phyloP scores from a whole-genome alignment of 768 basidiomycete genomes.

The Candolleomyces aberdarensis region DNA sequence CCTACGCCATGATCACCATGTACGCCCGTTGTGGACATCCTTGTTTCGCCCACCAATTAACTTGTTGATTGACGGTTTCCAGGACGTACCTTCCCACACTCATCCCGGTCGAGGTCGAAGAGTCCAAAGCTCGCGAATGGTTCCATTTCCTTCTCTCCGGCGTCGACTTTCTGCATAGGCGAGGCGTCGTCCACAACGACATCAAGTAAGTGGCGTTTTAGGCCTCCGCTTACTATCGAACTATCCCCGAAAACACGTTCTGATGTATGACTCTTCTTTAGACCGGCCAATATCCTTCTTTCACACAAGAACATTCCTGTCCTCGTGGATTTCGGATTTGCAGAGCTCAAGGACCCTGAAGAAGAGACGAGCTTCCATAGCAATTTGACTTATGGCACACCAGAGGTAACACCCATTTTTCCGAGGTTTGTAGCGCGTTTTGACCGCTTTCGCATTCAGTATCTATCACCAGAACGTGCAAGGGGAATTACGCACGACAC shows the following conservation, averaged over 20 bases:
- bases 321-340: slow-evolving; percentile 95
- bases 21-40: slow-evolving; percentile 38
- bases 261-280: slow-evolving; percentile 22
- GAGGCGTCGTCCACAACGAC: slow-evolving; percentile 88
- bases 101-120: slow-evolving; percentile 85
- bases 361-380: slow-evolving; percentile 72
- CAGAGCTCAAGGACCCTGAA: slow-evolving; percentile 73
- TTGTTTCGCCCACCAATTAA: slow-evolving; percentile 13
- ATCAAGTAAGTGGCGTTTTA: slow-evolving; percentile 67
- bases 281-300: slow-evolving; percentile 91
- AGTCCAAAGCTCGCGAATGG: slow-evolving; percentile 75
- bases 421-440: neutral
- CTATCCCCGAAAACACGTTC: neutral
- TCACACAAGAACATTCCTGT: slow-evolving; percentile 77
- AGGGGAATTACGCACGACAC: slow-evolving; percentile 89
- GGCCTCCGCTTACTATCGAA: neutral
- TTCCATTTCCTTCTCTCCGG: slow-evolving; percentile 80
- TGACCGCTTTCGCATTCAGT: slow-evolving; percentile 42
- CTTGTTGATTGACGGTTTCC: slow-evolving; percentile 4
- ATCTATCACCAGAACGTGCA: slow-evolving; percentile 90
- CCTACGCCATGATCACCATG: slow-evolving; percentile 91
- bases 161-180: slow-evolving; percentile 78
- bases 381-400: slow-evolving; percentile 86
- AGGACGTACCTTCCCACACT: slow-evolving; percentile 88
- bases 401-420: slow-evolving; percentile 55